These are phyloP conservation scores for Dryadomyces quercus-mongolicae DNA, from an alignment of 2,329 filamentous ascomycete species.

Conservation along the genomic window DNA sequence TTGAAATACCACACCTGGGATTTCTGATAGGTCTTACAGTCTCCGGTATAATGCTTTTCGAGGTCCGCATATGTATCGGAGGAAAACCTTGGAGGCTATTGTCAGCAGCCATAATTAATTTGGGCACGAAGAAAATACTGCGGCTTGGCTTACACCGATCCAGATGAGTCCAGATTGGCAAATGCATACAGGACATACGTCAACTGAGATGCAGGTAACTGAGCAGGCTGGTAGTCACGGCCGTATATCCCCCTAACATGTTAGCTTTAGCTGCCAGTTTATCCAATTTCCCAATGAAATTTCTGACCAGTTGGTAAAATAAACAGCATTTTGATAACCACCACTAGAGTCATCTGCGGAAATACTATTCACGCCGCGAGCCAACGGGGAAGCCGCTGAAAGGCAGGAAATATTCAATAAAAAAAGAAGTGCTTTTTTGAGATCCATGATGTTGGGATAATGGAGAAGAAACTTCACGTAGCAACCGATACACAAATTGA, in stretches of 20 bases:
- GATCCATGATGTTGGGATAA: not conserved
- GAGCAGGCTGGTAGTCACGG: conserved; percentile 57
- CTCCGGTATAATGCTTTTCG: not conserved
- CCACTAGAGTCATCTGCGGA: not conserved
- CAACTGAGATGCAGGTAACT: conserved; percentile 56
- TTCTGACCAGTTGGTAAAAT: conserved; percentile 36
- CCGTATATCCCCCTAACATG: conserved; percentile 54
- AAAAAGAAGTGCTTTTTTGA: not conserved
- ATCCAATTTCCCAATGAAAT: not conserved
- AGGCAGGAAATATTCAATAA: not conserved
- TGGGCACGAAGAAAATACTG: not conserved
- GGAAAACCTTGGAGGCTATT: not conserved
- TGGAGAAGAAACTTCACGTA: not conserved
- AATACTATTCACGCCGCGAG: not conserved
- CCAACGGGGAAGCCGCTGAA: not conserved
- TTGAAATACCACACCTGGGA: conserved; percentile 8
- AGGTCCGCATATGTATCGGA: not conserved
- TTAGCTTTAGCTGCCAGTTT: conserved; percentile 4
- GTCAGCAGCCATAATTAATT: not conserved
- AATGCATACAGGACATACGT: conserved; percentile 76
- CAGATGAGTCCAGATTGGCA: conserved; percentile 58
- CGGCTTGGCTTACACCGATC: conserved; percentile 48
- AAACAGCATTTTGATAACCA: conserved; percentile 31
- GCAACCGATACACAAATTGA: not conserved
- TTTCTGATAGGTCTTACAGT: conserved; percentile 28